Evolutionary conservation across 2,329 filamentous ascomycete genomes (phyloP).

Genomic region (Pezicula radicicola): DNA sequence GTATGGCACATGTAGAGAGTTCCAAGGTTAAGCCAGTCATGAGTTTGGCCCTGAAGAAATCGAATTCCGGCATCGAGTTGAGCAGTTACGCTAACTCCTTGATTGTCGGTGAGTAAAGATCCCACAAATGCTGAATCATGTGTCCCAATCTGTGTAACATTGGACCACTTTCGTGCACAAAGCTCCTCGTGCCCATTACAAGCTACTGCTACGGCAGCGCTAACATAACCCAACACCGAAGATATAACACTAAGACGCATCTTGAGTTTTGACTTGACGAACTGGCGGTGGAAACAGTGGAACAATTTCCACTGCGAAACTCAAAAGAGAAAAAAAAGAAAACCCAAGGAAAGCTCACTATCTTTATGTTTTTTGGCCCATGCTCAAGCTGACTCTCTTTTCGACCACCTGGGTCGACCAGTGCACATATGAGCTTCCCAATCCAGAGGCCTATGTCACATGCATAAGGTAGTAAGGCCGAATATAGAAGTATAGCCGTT

Average conservation of each 20-base stretch:
- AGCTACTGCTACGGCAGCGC: neutral
- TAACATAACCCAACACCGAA: neutral
- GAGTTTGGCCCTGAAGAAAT: constrained; percentile 59
- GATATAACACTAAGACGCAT: neutral
- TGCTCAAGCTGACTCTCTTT: too few relatives aligned
- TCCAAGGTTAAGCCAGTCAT: constrained; percentile 9
- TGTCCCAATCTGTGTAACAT: constrained; percentile 71
- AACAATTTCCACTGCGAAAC: too few relatives aligned
- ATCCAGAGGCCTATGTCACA: too few relatives aligned
- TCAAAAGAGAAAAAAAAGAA: too few relatives aligned
- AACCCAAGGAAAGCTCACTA: too few relatives aligned
- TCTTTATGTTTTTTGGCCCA: too few relatives aligned
- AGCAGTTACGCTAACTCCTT: constrained; percentile 53
- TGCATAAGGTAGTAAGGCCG: too few relatives aligned
- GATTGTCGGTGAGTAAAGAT: constrained; percentile 40
- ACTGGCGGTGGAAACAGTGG: too few relatives aligned
- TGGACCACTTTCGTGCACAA: constrained; percentile 69
- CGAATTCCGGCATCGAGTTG: constrained; percentile 63
- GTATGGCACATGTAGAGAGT: constrained; percentile 48
- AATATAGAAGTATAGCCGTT: too few relatives aligned
- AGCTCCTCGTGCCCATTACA: constrained; percentile 81
- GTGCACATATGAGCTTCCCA: too few relatives aligned
- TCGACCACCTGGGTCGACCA: too few relatives aligned
- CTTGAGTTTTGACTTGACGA: neutral
- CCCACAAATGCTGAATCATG: constrained; percentile 52